Conservation (phyloP, 306 rosid genomes). For the Cucurbita moschata region DNA sequence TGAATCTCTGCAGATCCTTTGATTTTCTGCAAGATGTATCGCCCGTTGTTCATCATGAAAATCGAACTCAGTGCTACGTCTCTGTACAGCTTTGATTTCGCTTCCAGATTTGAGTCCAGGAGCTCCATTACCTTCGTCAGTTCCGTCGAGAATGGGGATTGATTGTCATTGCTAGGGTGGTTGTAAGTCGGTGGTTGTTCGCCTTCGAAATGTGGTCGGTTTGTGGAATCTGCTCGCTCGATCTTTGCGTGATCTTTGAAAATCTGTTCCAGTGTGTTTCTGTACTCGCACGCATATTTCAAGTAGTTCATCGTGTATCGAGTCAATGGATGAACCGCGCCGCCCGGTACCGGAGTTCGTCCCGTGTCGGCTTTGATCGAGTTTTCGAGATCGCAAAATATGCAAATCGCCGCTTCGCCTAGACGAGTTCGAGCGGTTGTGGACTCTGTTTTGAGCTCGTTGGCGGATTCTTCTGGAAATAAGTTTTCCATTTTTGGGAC, state of each 20-base stretch:
- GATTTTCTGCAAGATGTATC: conserved; percentile 64
- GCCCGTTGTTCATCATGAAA: conserved; percentile 77
- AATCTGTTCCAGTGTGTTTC: conserved; percentile 42
- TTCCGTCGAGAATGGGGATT: conserved; percentile 27
- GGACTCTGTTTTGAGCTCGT: conserved; percentile 30
- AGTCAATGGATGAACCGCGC: conserved; percentile 70
- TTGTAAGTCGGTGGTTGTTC: neutral
- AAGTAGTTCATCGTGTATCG: conserved; percentile 75
- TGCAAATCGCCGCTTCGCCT: conserved; percentile 35
- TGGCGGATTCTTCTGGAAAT: conserved; percentile 16
- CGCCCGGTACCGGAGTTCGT: conserved; percentile 51
- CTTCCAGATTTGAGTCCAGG: conserved; percentile 49
- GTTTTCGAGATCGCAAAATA: conserved; percentile 51
- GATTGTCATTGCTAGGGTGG: neutral
- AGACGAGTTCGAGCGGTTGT: conserved; percentile 19
- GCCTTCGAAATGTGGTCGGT: conserved; percentile 10
- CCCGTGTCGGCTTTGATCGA: conserved; percentile 47
- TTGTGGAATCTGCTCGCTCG: conserved; percentile 32
- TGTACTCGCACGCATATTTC: conserved; percentile 70
- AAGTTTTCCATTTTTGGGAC: conserved; percentile 13
- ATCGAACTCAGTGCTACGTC: conserved; percentile 32
- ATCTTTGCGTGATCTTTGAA: conserved; percentile 35
- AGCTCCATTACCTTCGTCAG: conserved; percentile 39
- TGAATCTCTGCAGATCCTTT: conserved; percentile 52
- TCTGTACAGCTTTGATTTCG: conserved; percentile 42